Percentiles rank a stretch among this genome's conserved stretches.
Conservation (phyloP, 2,329 filamentous ascomycete genomes). For the Coniochaeta sp. region DNA sequence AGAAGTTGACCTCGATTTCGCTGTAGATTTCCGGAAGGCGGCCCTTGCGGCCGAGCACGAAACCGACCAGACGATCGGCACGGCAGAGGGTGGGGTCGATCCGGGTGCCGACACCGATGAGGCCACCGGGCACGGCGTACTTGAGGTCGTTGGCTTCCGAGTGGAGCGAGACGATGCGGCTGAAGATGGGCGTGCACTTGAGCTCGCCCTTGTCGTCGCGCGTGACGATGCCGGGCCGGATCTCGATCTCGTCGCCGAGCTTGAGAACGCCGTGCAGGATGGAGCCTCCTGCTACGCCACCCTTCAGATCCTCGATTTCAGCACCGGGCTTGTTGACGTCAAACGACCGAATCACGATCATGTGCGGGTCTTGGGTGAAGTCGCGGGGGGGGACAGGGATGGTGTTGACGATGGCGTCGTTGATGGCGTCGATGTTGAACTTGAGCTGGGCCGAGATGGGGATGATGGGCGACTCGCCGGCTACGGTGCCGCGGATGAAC, state of each 20-base stretch:
- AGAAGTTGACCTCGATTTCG: slow-evolving; percentile 99
- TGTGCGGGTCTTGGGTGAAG: slow-evolving; percentile 87
- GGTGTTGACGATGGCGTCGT: slow-evolving; percentile 90
- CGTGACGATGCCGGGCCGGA: slow-evolving; percentile 95
- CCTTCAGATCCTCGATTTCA: slow-evolving; percentile 96
- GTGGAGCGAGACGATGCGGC: slow-evolving; percentile 87
- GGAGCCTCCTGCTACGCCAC: slow-evolving; percentile 94
- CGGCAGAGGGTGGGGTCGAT: slow-evolving; percentile 97
- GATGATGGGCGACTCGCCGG: slow-evolving; percentile 89
- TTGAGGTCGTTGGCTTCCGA: slow-evolving; percentile 98
- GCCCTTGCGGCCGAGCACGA: slow-evolving; percentile 92
- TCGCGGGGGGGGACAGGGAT: slow-evolving; percentile 89
- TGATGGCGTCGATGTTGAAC: slow-evolving; percentile 98
- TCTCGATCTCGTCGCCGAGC: slow-evolving; percentile 96
- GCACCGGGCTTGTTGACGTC: slow-evolving; percentile 99
- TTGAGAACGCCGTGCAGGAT: slow-evolving; percentile 96
- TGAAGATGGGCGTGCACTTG: slow-evolving; percentile 96
- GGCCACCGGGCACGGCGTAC: slow-evolving; percentile 92
- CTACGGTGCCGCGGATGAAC: slow-evolving; percentile 96
- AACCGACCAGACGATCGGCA: slow-evolving; percentile 97
- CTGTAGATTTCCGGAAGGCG: slow-evolving; percentile 94
- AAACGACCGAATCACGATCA: slow-evolving; percentile 99
- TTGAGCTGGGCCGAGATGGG: slow-evolving; percentile 97
- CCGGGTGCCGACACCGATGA: slow-evolving; percentile 96
- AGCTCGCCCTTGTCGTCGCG: slow-evolving; percentile 91